Base-by-base conservation (phyloP, 2,329 filamentous ascomycete species). In the Aspergillus calidoustus region DNA sequence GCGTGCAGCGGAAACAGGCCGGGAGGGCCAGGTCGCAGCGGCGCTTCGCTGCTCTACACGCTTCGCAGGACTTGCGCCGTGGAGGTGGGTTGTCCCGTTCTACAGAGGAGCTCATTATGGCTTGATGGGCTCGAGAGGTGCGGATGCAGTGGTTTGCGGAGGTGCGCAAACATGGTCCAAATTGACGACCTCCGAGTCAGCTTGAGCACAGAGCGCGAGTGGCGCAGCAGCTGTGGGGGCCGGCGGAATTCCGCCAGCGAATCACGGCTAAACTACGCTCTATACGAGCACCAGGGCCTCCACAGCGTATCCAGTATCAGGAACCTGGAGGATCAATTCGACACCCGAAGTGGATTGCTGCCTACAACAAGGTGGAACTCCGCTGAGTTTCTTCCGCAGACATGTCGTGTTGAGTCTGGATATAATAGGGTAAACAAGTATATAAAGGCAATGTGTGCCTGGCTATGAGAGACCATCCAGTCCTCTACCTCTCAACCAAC, bases 1-100 rank as follows among this genome's bases (percentile, higher is more conserved):
- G 80, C 0, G 73, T 69, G 68, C 86, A 88, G 48, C 86, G 80
- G 17, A 80, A 72, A 66, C 86, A 89, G 13, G 78, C 69, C 2
- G 85, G 86, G 15, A 79, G 69, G 19, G 77, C 79, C 43, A 83
- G 79, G 65, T 85, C 83, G 70, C 86, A 88, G 52, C 82, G 82
- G 15, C 86, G 80, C 71, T 87, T 88, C 25, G 85, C 80, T 66
- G 80, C 82, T 52, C 81, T 85, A 74, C 86, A 88, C 28, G 82
- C 80, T 3, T 79, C 75, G 67, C 86, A 88, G 3, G 86, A 84
- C 72, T 86, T 87, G 51, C 84, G 82, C 28, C 72, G 70, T 13
- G 71, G 66, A 28, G 79, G 49, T 78, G 82, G 38, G 80, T 81
- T 71, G 82, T 82, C 28, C 64, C 73, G 57, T 76, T 77, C 70